Evolutionary conservation across 257 asterid species (phyloP).

Genomic region (Rubia yunnanensis): DNA sequence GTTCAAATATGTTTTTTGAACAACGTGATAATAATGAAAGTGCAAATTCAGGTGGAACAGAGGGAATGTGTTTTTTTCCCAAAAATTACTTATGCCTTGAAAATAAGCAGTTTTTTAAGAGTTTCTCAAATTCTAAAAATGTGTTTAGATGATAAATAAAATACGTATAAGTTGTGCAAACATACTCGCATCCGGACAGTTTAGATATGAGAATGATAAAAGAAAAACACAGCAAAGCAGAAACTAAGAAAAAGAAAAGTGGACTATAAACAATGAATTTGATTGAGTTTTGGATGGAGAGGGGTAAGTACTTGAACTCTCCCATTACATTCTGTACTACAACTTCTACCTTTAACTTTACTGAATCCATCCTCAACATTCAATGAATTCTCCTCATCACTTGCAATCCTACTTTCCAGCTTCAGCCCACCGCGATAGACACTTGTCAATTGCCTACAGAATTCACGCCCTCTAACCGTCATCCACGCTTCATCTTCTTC

Average conservation of each 20-base stretch:
- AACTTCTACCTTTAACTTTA: neutral
- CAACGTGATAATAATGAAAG: no score
- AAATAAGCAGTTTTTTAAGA: no score
- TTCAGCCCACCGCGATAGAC: neutral
- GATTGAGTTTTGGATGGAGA: constrained; percentile 8
- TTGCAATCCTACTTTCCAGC: constrained; percentile 11
- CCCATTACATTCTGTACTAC: neutral
- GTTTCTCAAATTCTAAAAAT: neutral
- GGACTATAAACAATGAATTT: constrained; percentile 5
- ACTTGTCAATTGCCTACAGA: constrained; percentile 14
- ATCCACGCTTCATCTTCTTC: constrained; percentile 1
- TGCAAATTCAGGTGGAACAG: no score
- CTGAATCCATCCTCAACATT: neutral
- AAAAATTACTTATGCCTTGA: no score
- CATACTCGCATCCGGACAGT: neutral
- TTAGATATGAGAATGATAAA: no score
- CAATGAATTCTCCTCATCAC: constrained; percentile 9
- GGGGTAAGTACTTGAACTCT: neutral
- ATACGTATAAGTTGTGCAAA: neutral
- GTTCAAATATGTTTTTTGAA: no score
- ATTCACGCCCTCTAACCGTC: neutral
- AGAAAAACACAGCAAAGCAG: neutral
- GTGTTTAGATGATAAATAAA: no score
- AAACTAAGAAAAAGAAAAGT: neutral
- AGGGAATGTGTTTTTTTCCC: no score